Evolutionary conservation across 2,329 filamentous ascomycete species (phyloP).

Genomic region (Calonectria leucothoes): DNA sequence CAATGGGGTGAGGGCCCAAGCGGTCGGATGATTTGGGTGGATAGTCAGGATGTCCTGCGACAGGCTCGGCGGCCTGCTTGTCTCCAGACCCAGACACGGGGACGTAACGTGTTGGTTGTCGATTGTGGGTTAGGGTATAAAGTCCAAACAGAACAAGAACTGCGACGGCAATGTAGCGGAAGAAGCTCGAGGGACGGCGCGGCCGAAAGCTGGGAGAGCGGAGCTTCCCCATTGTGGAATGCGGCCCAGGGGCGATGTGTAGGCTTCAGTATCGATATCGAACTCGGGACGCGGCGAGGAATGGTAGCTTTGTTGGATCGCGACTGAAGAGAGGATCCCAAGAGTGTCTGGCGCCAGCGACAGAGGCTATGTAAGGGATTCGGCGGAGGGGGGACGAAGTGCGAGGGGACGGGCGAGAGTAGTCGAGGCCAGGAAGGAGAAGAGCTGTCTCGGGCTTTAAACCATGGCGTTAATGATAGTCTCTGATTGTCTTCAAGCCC

Average conservation of each 20-base stretch:
- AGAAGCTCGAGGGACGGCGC: conserved; percentile 55
- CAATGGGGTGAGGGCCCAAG: conserved; percentile 60
- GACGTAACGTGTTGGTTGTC: neutral
- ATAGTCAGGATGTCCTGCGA: conserved; percentile 11
- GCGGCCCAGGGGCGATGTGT: neutral
- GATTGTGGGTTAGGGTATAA: conserved; percentile 40
- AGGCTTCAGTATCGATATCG: neutral
- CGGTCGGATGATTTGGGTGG: conserved; percentile 13
- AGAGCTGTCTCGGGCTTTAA: neutral
- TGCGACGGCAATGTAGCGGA: conserved; percentile 55
- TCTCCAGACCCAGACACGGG: neutral
- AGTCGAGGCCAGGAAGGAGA: neutral
- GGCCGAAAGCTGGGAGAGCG: conserved; percentile 55
- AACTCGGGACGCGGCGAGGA: neutral
- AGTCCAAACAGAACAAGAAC: conserved; percentile 48
- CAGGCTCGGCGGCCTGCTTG: neutral
- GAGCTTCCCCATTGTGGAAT: conserved; percentile 44
- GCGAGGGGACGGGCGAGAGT: neutral
- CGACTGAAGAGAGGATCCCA: neutral
- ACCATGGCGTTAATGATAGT: conserved; percentile 2
- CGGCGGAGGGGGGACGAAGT: neutral
- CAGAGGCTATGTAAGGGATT: conserved; percentile 18
- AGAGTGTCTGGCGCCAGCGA: conserved; percentile 25
- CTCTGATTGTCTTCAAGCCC: neutral
- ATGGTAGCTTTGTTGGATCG: neutral